phyloP scores from a whole-genome alignment of 768 basidiomycete species.

The Hygrocybe punicea region DNA sequence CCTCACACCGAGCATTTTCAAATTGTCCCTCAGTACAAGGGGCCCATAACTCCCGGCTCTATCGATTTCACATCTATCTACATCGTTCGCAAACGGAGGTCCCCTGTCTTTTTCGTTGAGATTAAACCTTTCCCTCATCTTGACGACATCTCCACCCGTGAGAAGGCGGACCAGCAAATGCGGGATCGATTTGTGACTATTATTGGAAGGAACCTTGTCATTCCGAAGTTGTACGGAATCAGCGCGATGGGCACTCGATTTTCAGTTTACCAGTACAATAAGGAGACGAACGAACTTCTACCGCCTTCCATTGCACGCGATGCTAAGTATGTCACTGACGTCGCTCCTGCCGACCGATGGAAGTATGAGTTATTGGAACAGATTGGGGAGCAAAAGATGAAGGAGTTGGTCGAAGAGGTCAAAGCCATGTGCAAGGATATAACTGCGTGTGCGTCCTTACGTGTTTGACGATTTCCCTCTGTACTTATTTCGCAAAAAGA shows the following conservation, averaged over 20 bases:
- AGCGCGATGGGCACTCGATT: slow-evolving; percentile 17
- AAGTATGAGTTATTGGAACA: slow-evolving; percentile 15
- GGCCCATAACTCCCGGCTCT: neutral
- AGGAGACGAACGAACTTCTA: slow-evolving; percentile 3
- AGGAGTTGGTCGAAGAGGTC: slow-evolving; percentile 9
- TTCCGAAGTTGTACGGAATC: slow-evolving; percentile 17
- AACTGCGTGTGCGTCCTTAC: neutral
- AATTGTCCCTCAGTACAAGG: neutral
- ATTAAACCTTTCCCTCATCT: slow-evolving; percentile 12
- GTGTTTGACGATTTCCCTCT: neutral
- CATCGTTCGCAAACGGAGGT: neutral
- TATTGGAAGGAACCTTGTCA: slow-evolving; percentile 8
- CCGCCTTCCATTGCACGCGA: slow-evolving; percentile 13
- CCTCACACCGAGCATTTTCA: neutral
- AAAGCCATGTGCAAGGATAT: slow-evolving; percentile 10
- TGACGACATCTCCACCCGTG: slow-evolving; percentile 5
- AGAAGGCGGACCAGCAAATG: slow-evolving; percentile 14
- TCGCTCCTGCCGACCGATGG: slow-evolving; percentile 18
- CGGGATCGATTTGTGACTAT: slow-evolving; percentile 4
- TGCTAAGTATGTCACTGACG: slow-evolving; percentile 12
- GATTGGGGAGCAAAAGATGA: slow-evolving; percentile 10
- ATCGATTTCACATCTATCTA: neutral
- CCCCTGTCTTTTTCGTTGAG: neutral
- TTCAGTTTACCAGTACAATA: slow-evolving; percentile 14
- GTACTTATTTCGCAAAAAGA: neutral